Base-by-base conservation (phyloP, 1,284 basidiomycete genomes). In the Cystobasidiaceae sp. region DNA sequence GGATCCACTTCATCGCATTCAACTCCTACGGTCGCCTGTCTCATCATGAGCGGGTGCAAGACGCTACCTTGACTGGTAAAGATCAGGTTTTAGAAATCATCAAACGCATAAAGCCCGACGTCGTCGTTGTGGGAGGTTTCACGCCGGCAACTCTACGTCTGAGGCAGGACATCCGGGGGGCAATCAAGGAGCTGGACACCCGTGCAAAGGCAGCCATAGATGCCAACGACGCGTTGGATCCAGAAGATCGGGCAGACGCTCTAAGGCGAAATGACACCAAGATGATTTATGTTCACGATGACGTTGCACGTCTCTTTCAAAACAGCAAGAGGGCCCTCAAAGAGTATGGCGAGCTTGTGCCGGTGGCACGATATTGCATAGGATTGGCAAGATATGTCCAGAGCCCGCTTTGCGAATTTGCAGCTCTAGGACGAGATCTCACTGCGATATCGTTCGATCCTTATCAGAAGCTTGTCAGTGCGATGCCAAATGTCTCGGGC, bases 301-400 rank as follows among this genome's bases (percentile, higher is more conserved):
- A 96, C 67, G 87, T 96, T 27, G 96, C 96, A 3, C 84, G 93
- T 49, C 84, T 97, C 56, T 98, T 92, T 78, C 93, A 94, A 79
- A 86, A 93, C 75, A 93, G 90, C 73, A 83, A 85, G 68, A 87
- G 93, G 44, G 92, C 91, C 0, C 81, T 83, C 37, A 85, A 86
- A 64, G 96, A 99, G 78, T 93, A 92, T 75, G 86, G 87, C 44
- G 82, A 88, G 0, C 79, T 97, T 45, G 32, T 86, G 87, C 79
- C 85, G 17, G 86, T 88, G 52, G 88, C 86, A n/a, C 89, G 90
- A 76, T 99, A 97, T 75, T 97, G 94, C 71, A 82, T 98, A 49
- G 97, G 90, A 52, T 79, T 99, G 69, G 93, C 93, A 43, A 85
- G 96, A 62, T 98, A 96, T 75, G 82, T 85, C 9, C 96, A 98